Conservation (phyloP, 2,329 filamentous ascomycete genomes). For the Calycina herbarum region DNA sequence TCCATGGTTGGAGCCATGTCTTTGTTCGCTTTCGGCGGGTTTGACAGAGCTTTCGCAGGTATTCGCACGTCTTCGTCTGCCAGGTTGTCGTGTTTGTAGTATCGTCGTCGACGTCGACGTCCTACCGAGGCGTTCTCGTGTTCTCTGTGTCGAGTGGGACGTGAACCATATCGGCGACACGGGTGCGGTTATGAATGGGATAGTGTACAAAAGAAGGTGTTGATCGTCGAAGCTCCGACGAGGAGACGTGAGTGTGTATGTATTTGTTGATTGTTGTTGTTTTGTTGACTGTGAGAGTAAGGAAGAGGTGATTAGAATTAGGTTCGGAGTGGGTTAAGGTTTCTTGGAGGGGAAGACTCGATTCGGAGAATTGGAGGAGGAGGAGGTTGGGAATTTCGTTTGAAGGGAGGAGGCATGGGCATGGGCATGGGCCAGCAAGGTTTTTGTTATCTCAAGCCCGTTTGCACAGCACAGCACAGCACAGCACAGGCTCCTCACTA, state of each 20-base stretch:
- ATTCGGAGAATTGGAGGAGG: neutral
- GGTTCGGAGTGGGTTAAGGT: neutral
- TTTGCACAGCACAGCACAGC: neutral
- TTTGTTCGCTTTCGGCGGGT: conserved; percentile 1
- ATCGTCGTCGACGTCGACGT: conserved; percentile 13
- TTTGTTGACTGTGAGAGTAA: neutral
- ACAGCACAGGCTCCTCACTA: neutral
- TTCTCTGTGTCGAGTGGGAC: conserved; percentile 24
- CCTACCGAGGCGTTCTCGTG: conserved; percentile 19
- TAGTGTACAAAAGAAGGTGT: conserved; percentile 12
- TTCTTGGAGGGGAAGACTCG: neutral
- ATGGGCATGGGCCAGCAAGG: neutral
- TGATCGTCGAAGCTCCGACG: conserved; percentile 14
- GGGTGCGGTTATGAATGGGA: conserved; percentile 11
- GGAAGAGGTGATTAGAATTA: neutral
- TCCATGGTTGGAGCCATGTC: conserved; percentile 18
- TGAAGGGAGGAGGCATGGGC: neutral
- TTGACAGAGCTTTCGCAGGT: neutral
- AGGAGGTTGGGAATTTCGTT: neutral
- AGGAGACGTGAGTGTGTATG: conserved; percentile 4
- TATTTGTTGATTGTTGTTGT: neutral
- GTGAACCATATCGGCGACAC: conserved; percentile 26
- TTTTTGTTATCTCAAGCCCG: neutral
- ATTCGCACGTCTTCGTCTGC: conserved; percentile 10
- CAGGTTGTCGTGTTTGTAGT: neutral